Evolutionary conservation across 1,284 basidiomycete species (phyloP).

Genomic region (Naganishia sp.): DNA sequence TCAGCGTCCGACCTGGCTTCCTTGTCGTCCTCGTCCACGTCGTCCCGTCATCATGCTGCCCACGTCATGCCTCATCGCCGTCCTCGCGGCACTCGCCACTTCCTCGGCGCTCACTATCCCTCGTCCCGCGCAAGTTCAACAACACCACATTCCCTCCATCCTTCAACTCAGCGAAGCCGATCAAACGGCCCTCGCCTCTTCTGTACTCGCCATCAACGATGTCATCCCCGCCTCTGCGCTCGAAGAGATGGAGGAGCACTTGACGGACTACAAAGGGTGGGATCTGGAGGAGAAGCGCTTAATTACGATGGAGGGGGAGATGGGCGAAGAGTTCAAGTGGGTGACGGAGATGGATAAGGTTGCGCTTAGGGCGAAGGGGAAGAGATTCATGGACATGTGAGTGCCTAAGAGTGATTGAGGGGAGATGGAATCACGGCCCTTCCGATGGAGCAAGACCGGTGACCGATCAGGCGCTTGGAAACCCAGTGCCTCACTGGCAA

Average conservation of each 20-base stretch:
- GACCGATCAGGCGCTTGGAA: too few relatives aligned
- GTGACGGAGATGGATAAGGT: slow-evolving; percentile 87
- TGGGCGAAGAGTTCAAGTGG: slow-evolving; percentile 59
- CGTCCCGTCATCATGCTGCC: slow-evolving; percentile 6
- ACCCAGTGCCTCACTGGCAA: too few relatives aligned
- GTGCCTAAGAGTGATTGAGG: slow-evolving; percentile 34
- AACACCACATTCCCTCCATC: slow-evolving; percentile 8
- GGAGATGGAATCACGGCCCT: too few relatives aligned
- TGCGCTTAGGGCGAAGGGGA: slow-evolving; percentile 64
- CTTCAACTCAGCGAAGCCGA: slow-evolving; percentile 3
- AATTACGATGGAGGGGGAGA: slow-evolving; percentile 35
- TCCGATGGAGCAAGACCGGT: neutral
- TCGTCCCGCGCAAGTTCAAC: slow-evolving; percentile 2
- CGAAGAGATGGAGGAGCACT: slow-evolving; percentile 43
- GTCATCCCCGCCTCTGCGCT: slow-evolving; percentile 2
- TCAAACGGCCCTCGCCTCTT: neutral
- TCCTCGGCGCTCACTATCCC: slow-evolving; percentile 17
- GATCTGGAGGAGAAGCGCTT: slow-evolving; percentile 37
- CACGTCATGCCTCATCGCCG: slow-evolving; percentile 25
- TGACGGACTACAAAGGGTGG: slow-evolving; percentile 30
- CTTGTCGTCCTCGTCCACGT: neutral
- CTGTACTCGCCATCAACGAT: neutral
- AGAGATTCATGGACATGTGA: slow-evolving; percentile 81
- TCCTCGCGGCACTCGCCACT: slow-evolving; percentile 16
- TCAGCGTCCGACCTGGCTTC: slow-evolving; percentile 7